Base-by-base conservation (phyloP, 192 early-diverging fungal genomes). In the Dispira simplex region DNA sequence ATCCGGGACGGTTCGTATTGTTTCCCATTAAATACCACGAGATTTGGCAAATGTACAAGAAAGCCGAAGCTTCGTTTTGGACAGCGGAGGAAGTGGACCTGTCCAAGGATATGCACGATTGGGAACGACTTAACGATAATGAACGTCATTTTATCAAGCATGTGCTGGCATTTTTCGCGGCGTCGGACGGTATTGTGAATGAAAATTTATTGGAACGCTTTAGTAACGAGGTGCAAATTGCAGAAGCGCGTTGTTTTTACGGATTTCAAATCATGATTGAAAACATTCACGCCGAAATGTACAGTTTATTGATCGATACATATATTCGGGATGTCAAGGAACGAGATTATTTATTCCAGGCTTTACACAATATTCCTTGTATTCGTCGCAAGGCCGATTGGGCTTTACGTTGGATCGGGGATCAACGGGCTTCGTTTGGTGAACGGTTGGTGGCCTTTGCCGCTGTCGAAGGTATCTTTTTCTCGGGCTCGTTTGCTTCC, bases 181-280 rank as follows among this genome's bases (percentile, higher is more conserved):
- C 90, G 43, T 90, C 90, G 13, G 93, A 97, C 77, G 92, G 91
- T 59, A 93, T 97, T 65, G 93, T 97, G 53, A 94, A 94, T 75
- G 93, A 97, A 77, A 97, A 94, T 70, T 75, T 97, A 44, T 83
- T 94, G 27, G 81, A 89, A 70, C 83, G 91, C 60, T 96, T 96
- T 70, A 88, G 81, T 63, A 85, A 83, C 54, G 91, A 96, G 70
- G 88, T 96, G 44, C 89, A 94, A 76, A 90, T 97, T 66, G 87
- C 91, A 32, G 93, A 94, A 73, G 93, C 92, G 23, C 80, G 87
- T 57, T 92, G 88, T 73, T 97, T 97, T 65, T 94, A 94, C 70
- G 92, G 90, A 16, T 97, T 97, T 81, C 93, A 97, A 78, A 92
- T 96, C 76, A 93, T 92, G 91, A 97, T 97, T 63, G 93, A 97